Base-by-base conservation (phyloP, 129 eudicot species). In the Tagetes patula region DNA sequence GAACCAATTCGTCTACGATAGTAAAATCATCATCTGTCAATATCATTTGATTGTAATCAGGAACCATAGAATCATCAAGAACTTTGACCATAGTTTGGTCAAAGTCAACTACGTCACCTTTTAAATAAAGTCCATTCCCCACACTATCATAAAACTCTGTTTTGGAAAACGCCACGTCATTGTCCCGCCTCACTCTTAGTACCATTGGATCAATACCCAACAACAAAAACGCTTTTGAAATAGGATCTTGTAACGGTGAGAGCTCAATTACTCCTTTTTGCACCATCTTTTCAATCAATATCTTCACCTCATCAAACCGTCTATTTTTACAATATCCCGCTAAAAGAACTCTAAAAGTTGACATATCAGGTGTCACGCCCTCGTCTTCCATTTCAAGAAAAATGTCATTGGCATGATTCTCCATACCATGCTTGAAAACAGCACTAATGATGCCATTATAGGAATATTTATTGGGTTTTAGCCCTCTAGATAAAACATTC, bases 51-150 rank as follows among this genome's bases (percentile, higher is more conserved):
- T 83, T 87, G 63, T 79, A 86, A 71, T 94, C 96, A 41, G 89
- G 98, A 70, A 87, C 47, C 86, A 90, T 76, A 49, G 93, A 82
- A 79, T 74, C 89, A 33, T 81, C 76, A 33, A 94, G 96, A 82
- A 90, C 80, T 27, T 56, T 72, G 43, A 56, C 36, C 67, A 85
- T 61, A 36, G 27, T 70, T 68, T 69, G 74, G 76, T 94, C 93
- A 82, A 80, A 90, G 34, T 79, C 84, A 31, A 81, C 87, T 53
- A 86, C 30, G 61, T 94, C 81, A 20, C 96, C 86, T 39, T 94
- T 93, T 70, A 94, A 75, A 77, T 90, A 94, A 39, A 94, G 92
- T 34, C 98, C 98, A 78, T 94, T 94, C n/a, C 98, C 98, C 68
- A 86, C 80, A 53, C 67, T 79, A 74, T 94, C 96, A 64, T 70